Base-by-base conservation (phyloP, 1,284 basidiomycete species). In the Clitocybe nebularis region DNA sequence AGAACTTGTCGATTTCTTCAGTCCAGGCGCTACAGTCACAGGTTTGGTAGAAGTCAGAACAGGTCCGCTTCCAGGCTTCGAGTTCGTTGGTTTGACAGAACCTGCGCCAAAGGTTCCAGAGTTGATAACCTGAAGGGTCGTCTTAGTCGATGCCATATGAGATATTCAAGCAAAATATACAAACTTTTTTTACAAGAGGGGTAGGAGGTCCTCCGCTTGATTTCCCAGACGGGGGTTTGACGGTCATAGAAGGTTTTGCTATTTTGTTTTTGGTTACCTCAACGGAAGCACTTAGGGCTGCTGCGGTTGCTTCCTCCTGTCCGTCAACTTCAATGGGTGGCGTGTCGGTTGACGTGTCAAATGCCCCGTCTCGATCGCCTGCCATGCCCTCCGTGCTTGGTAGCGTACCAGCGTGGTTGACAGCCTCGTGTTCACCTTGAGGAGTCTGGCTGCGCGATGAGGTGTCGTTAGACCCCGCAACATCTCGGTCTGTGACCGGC, bases 21-120 rank as follows among this genome's bases (percentile, higher is more conserved):
- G 59, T 48, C 67, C 41, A 33, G 68, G 57, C 17, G 73, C 56
- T 21, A 68, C 57, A 42, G 64, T 39, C 23, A 66, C 46, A 38
- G 62, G 14, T 44, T 64, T 65, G 20, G 61, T 29, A 14, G 59
- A 39, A 7, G 62, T 53, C 42, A 67, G 45, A 21, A 61, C 44
- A 34, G 61, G 42, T 47, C 68, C 47, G 10, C 60, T 52, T 32
- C 67, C 47, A 34, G 71, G 66, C 54, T 76, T 70, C 45, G 74
- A 53, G 46, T 70, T 13, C 9, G 50, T 59, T 50, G 74, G 52
- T 61, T 80, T 86, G 41, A 72, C 66, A 46, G 69, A 53, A 47
- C 79, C 78, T 56, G 74, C 56, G 49, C 80, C 77, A 68, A 83
- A 81, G 50, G 81, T 84, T 52, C 81, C 78, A 46, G 81, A 77